Evolutionary conservation across 148 eudicot species (phyloP).

Genomic region (Rhododendron henanense): DNA sequence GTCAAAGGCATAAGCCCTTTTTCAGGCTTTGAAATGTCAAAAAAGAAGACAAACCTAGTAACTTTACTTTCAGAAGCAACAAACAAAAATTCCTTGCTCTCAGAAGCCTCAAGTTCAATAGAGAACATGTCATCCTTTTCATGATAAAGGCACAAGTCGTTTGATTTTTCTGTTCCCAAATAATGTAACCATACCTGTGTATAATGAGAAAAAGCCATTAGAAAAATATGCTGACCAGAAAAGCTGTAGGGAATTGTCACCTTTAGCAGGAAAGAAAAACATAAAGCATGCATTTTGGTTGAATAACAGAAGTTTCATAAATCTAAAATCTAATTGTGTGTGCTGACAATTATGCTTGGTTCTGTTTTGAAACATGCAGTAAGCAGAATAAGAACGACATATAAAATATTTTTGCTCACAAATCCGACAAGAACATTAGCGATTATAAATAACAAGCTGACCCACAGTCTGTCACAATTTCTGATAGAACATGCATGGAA

Average conservation of each 20-base stretch:
- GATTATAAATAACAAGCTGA: background rate
- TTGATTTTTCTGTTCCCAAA: constrained; percentile 65
- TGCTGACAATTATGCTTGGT: background rate
- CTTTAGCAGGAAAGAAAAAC: background rate
- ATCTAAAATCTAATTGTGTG: background rate
- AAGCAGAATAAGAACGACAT: background rate
- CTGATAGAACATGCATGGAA: background rate
- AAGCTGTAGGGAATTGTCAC: background rate
- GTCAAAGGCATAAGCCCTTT: constrained; percentile 63
- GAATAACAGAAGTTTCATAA: background rate
- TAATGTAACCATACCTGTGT: constrained; percentile 82
- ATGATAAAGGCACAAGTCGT: constrained; percentile 70
- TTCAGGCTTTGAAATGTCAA: constrained; percentile 57
- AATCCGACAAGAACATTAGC: background rate
- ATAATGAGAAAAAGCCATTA: background rate
- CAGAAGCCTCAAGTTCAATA: constrained; percentile 61
- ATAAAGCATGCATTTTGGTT: background rate
- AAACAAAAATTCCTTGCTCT: constrained; percentile 79
- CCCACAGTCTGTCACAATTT: background rate
- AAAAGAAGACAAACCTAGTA: constrained; percentile 66
- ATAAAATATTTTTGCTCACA: background rate
- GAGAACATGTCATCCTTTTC: constrained; percentile 88
- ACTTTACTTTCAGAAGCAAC: constrained; percentile 78
- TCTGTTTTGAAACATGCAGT: background rate
- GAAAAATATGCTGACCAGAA: background rate